Base-by-base conservation (phyloP, 257 asterid species). In the Solanum appendiculatum region DNA sequence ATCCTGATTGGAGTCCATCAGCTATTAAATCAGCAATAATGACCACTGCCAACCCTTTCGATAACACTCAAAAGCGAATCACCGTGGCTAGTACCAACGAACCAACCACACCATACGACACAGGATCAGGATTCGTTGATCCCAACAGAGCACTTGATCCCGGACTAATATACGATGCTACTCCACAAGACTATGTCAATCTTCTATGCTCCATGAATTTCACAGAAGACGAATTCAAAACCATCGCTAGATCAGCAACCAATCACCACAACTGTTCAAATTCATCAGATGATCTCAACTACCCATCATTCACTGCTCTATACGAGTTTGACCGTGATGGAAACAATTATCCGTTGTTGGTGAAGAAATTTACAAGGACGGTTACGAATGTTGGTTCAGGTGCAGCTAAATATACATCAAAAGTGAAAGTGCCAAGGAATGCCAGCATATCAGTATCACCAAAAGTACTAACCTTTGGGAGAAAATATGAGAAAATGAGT, bases 1-100 rank as follows among this genome's bases (percentile, higher is more conserved):
- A 89, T n/a, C 91, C 91, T 0, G 92, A 91, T n/a, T 91, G 90
- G 93, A 91, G 92, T 73, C 92, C 91, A 0, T 89, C 92, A 1
- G 91, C 93, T 5, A 87, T 91, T 23, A 86, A 91, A 5, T 91
- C 93, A 0, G 93, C 92, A 68, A 87, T 91, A 90, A 39, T 88
- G 23, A 91, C 91, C 5, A 91, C 91, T 1, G 92, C 93, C 0
- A 86, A 89, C 21, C 89, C 85, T 23, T 33, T 86, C 7, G 93
- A 91, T 36, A 90, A 88, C 25, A 90, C 90, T 2, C 34, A 70
- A 2, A 20, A 69, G 25, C n/a, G 1, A 69, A 69, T 69, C 40
- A 69, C 2, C 3, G 75, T 3, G 6, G 23, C 40, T 15, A 34
- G 9, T 31, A 69, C 40, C 40, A 69, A 69, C 14, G 40, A 58